A percentile compares a stretch with the other conserved stretches of the same genome.
These are phyloP conservation scores for Choiromyces venosus DNA, from an alignment of 495 filamentous ascomycete genomes.

Conservation along the genomic window DNA sequence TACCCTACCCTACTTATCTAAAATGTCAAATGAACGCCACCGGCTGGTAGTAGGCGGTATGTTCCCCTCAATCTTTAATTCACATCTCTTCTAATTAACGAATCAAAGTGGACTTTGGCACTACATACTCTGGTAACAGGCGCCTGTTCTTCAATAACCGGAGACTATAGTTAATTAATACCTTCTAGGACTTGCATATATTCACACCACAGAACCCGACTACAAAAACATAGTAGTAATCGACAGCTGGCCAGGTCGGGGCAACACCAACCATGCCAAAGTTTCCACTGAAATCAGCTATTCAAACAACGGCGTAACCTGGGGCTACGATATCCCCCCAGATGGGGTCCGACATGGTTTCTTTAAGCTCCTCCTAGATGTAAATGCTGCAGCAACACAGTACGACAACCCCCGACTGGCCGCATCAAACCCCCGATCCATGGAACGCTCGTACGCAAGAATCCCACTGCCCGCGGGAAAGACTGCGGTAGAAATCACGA, in stretches of 20 bases:
- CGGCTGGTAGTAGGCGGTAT: constrained; percentile 22
- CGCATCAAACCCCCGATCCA: constrained; percentile 1
- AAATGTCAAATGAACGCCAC: constrained; percentile 10
- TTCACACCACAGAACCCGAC: constrained; percentile 1
- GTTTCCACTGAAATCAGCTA: constrained; percentile 21
- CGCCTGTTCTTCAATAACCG: neutral
- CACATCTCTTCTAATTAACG: neutral
- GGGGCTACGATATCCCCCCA: constrained; percentile 21
- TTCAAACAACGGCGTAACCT: neutral
- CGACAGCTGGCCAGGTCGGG: constrained; percentile 16
- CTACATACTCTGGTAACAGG: constrained; percentile 26
- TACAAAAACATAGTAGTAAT: constrained; percentile 23
- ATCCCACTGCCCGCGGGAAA: constrained; percentile 15
- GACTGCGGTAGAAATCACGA: constrained; percentile 1
- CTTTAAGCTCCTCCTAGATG: constrained; percentile 25
- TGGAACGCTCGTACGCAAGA: neutral
- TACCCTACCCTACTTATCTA: neutral
- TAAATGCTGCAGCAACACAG: constrained; percentile 5
- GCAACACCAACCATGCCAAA: constrained; percentile 8
- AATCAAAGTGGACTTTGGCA: constrained; percentile 25
- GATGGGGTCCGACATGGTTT: constrained; percentile 9
- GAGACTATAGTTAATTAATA: neutral
- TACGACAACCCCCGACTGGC: constrained; percentile 15
- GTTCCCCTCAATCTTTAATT: neutral
- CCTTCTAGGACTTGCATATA: constrained; percentile 14